Percentiles rank a stretch among this genome's conserved stretches.
phyloP scores from a whole-genome alignment of 2,329 filamentous ascomycete species.

The Ophiocordyceps robertsii region DNA sequence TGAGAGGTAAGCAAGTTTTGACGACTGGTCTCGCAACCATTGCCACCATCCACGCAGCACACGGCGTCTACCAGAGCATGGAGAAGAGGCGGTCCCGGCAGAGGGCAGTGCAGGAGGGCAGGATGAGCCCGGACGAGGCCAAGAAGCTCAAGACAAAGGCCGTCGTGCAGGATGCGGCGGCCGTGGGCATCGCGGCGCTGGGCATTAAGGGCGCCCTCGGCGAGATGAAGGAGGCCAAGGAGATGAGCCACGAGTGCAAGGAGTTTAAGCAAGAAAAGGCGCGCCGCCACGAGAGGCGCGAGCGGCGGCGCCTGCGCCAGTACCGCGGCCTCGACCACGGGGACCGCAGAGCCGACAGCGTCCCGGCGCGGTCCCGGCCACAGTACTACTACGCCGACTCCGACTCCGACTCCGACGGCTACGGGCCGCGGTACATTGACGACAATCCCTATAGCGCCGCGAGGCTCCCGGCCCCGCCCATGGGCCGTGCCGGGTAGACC shows the following conservation, averaged over 20 bases:
- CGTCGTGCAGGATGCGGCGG: constrained; percentile 43
- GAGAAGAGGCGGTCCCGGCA: constrained; percentile 39
- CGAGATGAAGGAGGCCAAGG: constrained; percentile 41
- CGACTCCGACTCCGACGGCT: constrained; percentile 26
- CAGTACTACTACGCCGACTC: constrained; percentile 18
- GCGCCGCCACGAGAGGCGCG: constrained; percentile 33
- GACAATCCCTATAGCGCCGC: constrained; percentile 31
- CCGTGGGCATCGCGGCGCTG: constrained; percentile 42
- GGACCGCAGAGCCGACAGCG: constrained; percentile 29
- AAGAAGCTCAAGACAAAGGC: constrained; percentile 44
- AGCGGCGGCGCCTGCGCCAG: constrained; percentile 19
- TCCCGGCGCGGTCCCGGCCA: constrained; percentile 26
- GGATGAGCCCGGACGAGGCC: constrained; percentile 35
- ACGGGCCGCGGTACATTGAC: constrained; percentile 30
- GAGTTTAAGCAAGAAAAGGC: constrained; percentile 36
- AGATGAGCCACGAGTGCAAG: constrained; percentile 32
- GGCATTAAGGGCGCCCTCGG: constrained; percentile 43
- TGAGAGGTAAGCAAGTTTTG: constrained; percentile 49
- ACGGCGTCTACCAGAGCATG: constrained; percentile 45
- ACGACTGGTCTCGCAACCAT: constrained; percentile 43
- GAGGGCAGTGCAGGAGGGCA: constrained; percentile 39
- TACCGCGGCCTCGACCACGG: constrained; percentile 17
- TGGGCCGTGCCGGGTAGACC: constrained; percentile 4
- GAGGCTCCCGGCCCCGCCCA: constrained; percentile 22
- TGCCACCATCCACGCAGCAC: constrained; percentile 46